Percentiles rank a stretch among this genome's conserved stretches.
Evolutionary conservation across 192 early-diverging fungal genomes (phyloP).

Genomic region (Coemansia reversa): DNA sequence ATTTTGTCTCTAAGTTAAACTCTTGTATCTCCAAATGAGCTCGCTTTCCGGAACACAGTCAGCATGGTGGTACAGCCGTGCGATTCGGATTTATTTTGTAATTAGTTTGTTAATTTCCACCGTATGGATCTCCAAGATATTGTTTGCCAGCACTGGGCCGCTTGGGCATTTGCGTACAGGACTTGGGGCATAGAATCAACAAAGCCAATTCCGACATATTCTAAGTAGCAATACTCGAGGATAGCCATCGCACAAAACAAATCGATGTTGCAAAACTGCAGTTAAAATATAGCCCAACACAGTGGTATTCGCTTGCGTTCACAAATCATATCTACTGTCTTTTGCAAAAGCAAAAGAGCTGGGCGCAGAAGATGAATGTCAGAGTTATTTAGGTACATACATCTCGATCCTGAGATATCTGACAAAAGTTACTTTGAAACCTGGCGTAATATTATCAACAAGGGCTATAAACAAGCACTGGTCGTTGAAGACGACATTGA

Average conservation of each 20-base stretch:
- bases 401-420: conserved; percentile 31
- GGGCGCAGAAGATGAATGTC: conserved; percentile 41
- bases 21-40: conserved; percentile 3
- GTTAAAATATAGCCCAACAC: conserved; percentile 3
- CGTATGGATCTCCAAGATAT: conserved; percentile 29
- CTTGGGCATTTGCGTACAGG: not conserved
- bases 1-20: not conserved
- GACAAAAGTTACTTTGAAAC: conserved; percentile 30
- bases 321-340: conserved; percentile 53
- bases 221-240: not conserved
- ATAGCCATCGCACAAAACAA: not conserved
- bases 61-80: conserved; percentile 52
- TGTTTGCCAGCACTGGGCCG: conserved; percentile 8
- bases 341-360: conserved; percentile 19
- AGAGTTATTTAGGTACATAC: conserved; percentile 38
- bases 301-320: conserved; percentile 20
- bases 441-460: conserved; percentile 50
- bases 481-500: conserved; percentile 56
- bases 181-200: too few relatives aligned
- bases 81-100: conserved; percentile 42
- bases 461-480: conserved; percentile 31
- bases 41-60: conserved; percentile 19
- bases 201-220: not conserved
- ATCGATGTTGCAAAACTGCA: conserved; percentile 9
- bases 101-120: conserved; percentile 34